Evolutionary conservation across 768 basidiomycete genomes (phyloP).

Genomic region (Xerocomellus intermedius): DNA sequence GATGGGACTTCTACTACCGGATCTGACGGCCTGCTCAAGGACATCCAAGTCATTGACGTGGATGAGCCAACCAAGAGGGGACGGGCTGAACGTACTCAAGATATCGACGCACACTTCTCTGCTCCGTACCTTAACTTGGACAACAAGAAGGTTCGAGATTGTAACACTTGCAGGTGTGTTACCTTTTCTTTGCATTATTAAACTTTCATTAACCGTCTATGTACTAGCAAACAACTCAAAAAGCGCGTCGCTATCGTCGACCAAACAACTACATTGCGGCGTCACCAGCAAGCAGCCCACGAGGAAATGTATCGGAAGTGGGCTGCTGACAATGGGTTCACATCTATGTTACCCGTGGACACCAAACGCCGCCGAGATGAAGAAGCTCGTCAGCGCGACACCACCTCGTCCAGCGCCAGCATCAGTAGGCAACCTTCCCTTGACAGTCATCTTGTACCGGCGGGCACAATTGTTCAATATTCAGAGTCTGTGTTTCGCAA

Average conservation of each 20-base stretch:
- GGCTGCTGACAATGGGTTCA: constrained; percentile 1
- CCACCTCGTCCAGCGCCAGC: neutral
- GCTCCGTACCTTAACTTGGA: neutral
- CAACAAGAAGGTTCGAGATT: neutral
- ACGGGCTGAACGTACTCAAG: neutral
- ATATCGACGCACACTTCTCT: neutral
- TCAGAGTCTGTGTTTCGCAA: neutral
- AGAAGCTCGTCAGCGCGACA: neutral
- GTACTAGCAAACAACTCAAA: neutral
- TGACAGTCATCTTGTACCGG: neutral
- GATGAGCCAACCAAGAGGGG: neutral
- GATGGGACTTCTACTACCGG: neutral
- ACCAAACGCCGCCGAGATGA: neutral
- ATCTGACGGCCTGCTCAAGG: neutral
- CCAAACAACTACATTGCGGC: neutral
- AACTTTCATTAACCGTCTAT: too few relatives aligned
- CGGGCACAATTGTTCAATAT: neutral
- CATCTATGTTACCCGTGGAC: neutral
- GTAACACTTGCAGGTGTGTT: neutral
- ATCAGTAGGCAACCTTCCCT: constrained; percentile 1
- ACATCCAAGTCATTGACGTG: neutral
- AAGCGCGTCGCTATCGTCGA: neutral
- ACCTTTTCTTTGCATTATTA: neutral
- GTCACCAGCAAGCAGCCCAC: constrained; percentile 1
- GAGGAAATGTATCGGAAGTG: neutral